phyloP scores from a whole-genome alignment of 495 filamentous ascomycete species.

The Cladorrhinum samala region DNA sequence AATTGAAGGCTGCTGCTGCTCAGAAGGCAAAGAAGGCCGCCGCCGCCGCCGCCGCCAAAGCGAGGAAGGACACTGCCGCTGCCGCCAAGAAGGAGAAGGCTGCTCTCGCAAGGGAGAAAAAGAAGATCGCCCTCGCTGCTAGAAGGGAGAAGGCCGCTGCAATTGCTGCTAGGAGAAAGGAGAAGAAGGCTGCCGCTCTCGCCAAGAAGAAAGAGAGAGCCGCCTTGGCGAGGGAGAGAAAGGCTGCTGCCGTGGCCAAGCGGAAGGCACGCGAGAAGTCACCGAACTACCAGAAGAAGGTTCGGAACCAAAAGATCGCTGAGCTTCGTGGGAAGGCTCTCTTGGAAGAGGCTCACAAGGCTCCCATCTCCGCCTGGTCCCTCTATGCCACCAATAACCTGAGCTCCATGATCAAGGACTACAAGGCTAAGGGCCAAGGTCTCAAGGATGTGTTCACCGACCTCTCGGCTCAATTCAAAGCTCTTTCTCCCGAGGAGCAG shows the following conservation, averaged over 20 bases:
- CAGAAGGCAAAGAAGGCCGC: neutral
- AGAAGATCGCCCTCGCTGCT: constrained; percentile 14
- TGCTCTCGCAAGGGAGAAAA: constrained; percentile 14
- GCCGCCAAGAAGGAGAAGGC: constrained; percentile 12
- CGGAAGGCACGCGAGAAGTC: constrained; percentile 18
- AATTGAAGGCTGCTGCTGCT: neutral
- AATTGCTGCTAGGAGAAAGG: constrained; percentile 15
- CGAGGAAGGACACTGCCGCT: neutral
- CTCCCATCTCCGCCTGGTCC: constrained; percentile 15
- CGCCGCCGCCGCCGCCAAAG: constrained; percentile 1
- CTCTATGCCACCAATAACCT: neutral
- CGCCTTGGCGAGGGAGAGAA: constrained; percentile 3
- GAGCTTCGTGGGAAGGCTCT: constrained; percentile 24
- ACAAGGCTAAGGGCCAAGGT: neutral
- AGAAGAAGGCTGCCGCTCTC: constrained; percentile 3
- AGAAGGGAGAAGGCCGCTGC: no score
- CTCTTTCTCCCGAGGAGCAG: constrained; percentile 21
- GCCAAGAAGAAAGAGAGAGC: constrained; percentile 13
- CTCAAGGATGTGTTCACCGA: neutral
- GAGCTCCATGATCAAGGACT: neutral
- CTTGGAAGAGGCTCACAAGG: constrained; percentile 15
- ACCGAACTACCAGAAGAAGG: constrained; percentile 10
- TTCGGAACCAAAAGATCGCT: constrained; percentile 4
- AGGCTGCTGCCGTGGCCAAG: constrained; percentile 1
- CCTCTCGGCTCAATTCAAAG: constrained; percentile 17